A percentile compares a stretch with the other conserved stretches of the same genome.
phyloP scores from a whole-genome alignment of 805 yeast genomes.

The Candida krabiensis region DNA sequence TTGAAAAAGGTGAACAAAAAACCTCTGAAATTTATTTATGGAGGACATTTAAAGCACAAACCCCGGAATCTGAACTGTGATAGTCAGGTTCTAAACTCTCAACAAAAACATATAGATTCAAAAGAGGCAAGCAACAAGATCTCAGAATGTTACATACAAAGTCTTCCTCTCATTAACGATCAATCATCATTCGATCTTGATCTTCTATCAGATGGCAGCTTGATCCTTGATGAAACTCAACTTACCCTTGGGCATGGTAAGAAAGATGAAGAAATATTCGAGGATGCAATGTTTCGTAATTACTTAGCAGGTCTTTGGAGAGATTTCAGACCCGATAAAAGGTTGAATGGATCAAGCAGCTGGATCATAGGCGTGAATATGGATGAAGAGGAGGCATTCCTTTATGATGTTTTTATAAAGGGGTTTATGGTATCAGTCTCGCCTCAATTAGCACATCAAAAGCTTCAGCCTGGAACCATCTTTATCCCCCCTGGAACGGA shows the following conservation, averaged over 20 bases:
- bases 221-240: too few relatives aligned
- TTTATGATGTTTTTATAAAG: constrained; percentile 37
- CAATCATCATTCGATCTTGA: too few relatives aligned
- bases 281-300: constrained; percentile 23
- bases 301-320: constrained; percentile 15
- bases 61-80: background rate
- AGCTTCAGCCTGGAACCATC: constrained; percentile 39
- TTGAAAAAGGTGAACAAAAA: constrained; percentile 13
- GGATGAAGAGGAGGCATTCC: constrained; percentile 17
- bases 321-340: constrained; percentile 9
- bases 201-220: too few relatives aligned
- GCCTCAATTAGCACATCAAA: constrained; percentile 42
- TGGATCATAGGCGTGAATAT: constrained; percentile 20
- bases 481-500: constrained; percentile 37
- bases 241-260: too few relatives aligned
- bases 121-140: too few relatives aligned
- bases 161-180: too few relatives aligned
- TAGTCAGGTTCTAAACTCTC: too few relatives aligned
- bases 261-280: too few relatives aligned
- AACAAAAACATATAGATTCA: too few relatives aligned
- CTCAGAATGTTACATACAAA: too few relatives aligned
- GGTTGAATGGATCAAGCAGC: constrained; percentile 15
- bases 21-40: constrained; percentile 13
- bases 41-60: constrained; percentile 4
- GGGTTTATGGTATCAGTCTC: constrained; percentile 42